Base-by-base conservation (phyloP, 2,329 filamentous ascomycete genomes). In the Xylariales sp. region DNA sequence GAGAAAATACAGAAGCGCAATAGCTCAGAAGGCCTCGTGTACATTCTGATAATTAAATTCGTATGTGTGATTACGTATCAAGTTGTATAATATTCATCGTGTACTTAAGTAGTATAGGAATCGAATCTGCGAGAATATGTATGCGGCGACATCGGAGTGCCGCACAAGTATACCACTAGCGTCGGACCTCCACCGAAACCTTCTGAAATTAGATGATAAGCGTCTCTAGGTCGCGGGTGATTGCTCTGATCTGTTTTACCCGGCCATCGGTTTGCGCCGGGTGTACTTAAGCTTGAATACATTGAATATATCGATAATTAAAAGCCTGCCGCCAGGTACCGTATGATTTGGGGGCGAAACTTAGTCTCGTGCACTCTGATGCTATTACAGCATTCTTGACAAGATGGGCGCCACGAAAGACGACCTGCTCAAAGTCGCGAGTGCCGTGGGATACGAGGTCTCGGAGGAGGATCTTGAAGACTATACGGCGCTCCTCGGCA, bases 361-460 rank as follows among this genome's bases (percentile, higher is more conserved):
- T 18, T 4, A 16, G 8, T 18, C 20, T 16, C 12, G 20, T 3
- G 20, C 11, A 14, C 3, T 7, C 16, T 5, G 20, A 10, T 16
- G 6, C 4, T 19, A 8, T 16, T n/a, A 14, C 21, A 14, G 4
- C n/a, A 11, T 18, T 22, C 21, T 14, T 8, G 4, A 31, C 3
- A 27, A 8, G 4, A 45, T 37, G 39, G 27, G 22, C 18, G 33
- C 46, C 14, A 48, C 47, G 1, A 27, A 43, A n/a, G 42, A 50
- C 5, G 50, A 50, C n/a, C 31, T 51, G 29, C 18, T 43, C 21
- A 37, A 56, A 35, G 40, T 58, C 4, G 47, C 59, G 27, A 48
- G 51, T 19, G 55, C 56, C 32, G 43, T 59, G 4, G 56, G 55
- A 9, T 56, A 60, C 27, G 48, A 41, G 24, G 53, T 61, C 10